phyloP scores from a whole-genome alignment of 2,329 filamentous ascomycete species.

The Aspergillus thermomutatus region DNA sequence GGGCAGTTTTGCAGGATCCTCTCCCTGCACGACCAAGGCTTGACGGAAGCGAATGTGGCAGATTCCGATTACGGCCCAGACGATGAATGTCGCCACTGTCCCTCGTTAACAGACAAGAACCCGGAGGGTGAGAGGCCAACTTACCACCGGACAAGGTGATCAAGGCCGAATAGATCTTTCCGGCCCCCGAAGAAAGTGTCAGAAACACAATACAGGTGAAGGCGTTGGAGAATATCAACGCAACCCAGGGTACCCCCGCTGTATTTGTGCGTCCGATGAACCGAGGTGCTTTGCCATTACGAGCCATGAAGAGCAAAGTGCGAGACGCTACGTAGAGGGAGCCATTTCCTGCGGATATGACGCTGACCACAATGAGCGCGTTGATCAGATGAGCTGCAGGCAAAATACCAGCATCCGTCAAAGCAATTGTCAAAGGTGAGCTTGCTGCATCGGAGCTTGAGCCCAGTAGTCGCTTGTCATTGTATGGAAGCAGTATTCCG shows the following conservation, averaged over 20 bases:
- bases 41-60: conserved; percentile 43
- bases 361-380: conserved; percentile 70
- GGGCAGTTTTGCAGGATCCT: conserved; percentile 42
- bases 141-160: conserved; percentile 35
- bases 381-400: conserved; percentile 75
- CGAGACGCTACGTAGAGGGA: conserved; percentile 75
- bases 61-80: conserved; percentile 39
- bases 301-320: conserved; percentile 72
- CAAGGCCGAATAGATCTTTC: conserved; percentile 28
- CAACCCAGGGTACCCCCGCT: conserved; percentile 58
- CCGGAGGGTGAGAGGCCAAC: neutral
- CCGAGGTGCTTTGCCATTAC: conserved; percentile 66
- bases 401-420: conserved; percentile 70
- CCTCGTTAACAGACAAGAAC: neutral
- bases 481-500: conserved; percentile 68
- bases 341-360: conserved; percentile 68
- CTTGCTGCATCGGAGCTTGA: conserved; percentile 62
- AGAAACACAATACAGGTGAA: conserved; percentile 52
- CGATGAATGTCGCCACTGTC: conserved; percentile 39
- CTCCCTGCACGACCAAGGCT: conserved; percentile 36
- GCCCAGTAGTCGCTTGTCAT: conserved; percentile 62
- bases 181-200: conserved; percentile 28
- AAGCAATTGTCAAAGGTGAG: conserved; percentile 70
- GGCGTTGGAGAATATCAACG: conserved; percentile 66
- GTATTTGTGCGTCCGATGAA: conserved; percentile 67